A percentile compares a stretch with the other conserved stretches of the same genome.
These are phyloP conservation scores for Claviceps paspali DNA, from an alignment of 2,329 filamentous ascomycete genomes.

Conservation along the genomic window DNA sequence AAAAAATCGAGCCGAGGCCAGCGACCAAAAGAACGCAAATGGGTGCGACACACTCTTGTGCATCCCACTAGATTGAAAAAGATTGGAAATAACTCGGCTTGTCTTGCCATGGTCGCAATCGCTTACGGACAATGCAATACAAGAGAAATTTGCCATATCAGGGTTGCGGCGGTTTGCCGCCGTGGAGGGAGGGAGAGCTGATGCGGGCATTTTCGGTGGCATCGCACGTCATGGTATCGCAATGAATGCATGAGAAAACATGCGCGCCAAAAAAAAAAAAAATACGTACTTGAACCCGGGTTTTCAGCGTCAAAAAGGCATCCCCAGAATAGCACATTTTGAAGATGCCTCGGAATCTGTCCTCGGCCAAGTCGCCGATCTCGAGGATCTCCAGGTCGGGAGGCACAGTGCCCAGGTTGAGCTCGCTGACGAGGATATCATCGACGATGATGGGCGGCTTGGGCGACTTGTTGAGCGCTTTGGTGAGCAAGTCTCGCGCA, in stretches of 20 bases:
- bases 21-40: background rate
- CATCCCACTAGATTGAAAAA: no score
- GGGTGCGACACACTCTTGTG: no score
- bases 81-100: no score
- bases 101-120: no score
- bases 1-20: background rate
- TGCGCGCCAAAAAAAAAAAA: background rate
- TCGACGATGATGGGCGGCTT: conserved; percentile 98
- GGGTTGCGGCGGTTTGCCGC: no score
- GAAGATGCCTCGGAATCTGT: conserved; percentile 94
- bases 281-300: conserved; percentile 67
- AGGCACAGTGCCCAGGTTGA: conserved; percentile 89
- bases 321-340: conserved; percentile 98
- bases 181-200: no score
- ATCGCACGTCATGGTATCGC: no score
- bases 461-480: conserved; percentile 90
- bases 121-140: no score
- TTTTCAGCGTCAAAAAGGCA: conserved; percentile 88
- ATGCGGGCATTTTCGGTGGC: no score
- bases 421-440: conserved; percentile 94
- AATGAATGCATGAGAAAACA: no score
- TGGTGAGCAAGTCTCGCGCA: conserved; percentile 85
- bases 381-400: conserved; percentile 94
- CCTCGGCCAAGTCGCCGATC: conserved; percentile 93
- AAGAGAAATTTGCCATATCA: no score